Conservation (phyloP, 169 alveolate genomes). For the Eimeria zaria region DNA sequence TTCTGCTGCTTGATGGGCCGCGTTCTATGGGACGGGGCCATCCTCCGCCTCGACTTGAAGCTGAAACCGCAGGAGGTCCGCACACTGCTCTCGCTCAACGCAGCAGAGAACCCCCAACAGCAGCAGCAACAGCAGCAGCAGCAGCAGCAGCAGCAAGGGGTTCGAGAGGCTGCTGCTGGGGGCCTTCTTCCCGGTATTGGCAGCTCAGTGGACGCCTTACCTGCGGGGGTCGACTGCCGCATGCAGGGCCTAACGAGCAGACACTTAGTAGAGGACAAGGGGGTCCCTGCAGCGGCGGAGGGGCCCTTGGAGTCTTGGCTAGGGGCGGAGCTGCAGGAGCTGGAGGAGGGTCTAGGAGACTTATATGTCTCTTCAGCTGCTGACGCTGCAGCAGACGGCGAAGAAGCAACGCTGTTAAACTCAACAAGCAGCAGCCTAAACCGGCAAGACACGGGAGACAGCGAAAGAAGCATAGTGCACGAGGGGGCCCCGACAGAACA, state of each 20-base stretch:
- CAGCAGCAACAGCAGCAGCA: slow-evolving; percentile 43
- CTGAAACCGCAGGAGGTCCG: not conserved
- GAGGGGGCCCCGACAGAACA: not conserved
- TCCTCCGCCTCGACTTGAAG: not conserved
- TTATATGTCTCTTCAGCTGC: slow-evolving; percentile 7
- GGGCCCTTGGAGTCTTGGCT: not conserved
- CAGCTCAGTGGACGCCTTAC: not conserved
- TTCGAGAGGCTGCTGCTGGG: not conserved
- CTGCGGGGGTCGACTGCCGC: not conserved
- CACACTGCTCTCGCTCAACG: not conserved
- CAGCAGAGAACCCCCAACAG: not conserved
- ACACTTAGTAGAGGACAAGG: not conserved
- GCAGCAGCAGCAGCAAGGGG: slow-evolving; percentile 38
- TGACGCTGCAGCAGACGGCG: not conserved
- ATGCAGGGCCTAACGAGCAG: not conserved
- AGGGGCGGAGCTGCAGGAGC: slow-evolving; percentile 41
- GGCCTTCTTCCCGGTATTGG: not conserved
- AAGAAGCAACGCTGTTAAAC: not conserved
- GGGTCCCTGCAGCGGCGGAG: not conserved
- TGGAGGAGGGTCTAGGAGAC: slow-evolving; percentile 71
- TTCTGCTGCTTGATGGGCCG: slow-evolving; percentile 28
- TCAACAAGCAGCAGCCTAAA: not conserved
- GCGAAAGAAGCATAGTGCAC: not conserved
- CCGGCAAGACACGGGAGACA: not conserved
- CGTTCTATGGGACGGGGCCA: slow-evolving; percentile 29